phyloP scores from a whole-genome alignment of 768 basidiomycete genomes.

The Dioszegia aurantiaca region DNA sequence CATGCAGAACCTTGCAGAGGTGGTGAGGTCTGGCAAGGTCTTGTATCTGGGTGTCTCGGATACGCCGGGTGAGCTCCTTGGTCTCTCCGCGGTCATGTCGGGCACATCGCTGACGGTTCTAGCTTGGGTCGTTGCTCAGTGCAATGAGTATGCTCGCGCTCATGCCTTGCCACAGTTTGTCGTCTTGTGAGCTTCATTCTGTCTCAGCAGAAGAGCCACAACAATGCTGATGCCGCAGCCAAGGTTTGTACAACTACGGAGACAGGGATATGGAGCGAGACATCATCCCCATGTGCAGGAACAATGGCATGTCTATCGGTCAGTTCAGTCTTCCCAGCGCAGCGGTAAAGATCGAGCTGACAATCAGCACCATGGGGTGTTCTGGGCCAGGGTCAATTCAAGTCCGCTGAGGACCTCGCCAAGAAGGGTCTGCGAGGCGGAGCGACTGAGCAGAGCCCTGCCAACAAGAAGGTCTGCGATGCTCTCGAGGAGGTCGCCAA shows the following conservation, averaged over 20 bases:
- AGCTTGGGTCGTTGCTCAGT: constrained; percentile 36
- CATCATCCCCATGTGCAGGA: constrained; percentile 55
- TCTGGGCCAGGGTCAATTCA: constrained; percentile 54
- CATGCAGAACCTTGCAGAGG: constrained; percentile 59
- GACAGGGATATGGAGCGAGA: constrained; percentile 59
- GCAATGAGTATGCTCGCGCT: constrained; percentile 58
- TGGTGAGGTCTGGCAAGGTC: constrained; percentile 58
- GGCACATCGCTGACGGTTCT: neutral
- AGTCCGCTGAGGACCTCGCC: constrained; percentile 33
- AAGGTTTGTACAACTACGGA: constrained; percentile 35
- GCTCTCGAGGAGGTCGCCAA: constrained; percentile 39
- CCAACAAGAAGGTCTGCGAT: constrained; percentile 23
- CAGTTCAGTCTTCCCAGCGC: neutral
- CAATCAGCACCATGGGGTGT: constrained; percentile 55
- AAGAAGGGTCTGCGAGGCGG: constrained; percentile 23
- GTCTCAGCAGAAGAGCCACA: neutral
- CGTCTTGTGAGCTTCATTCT: constrained; percentile 57
- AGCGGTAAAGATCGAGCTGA: neutral
- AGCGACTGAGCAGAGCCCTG: constrained; percentile 17
- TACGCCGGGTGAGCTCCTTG: constrained; percentile 27
- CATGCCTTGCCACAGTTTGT: constrained; percentile 59
- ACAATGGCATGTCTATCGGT: constrained; percentile 28
- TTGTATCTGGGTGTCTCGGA: constrained; percentile 47
- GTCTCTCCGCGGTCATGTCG: neutral
- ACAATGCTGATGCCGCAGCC: constrained; percentile 12